Evolutionary conservation across 805 yeast genomes (phyloP).

Genomic region (Ogataea wickerhamii): DNA sequence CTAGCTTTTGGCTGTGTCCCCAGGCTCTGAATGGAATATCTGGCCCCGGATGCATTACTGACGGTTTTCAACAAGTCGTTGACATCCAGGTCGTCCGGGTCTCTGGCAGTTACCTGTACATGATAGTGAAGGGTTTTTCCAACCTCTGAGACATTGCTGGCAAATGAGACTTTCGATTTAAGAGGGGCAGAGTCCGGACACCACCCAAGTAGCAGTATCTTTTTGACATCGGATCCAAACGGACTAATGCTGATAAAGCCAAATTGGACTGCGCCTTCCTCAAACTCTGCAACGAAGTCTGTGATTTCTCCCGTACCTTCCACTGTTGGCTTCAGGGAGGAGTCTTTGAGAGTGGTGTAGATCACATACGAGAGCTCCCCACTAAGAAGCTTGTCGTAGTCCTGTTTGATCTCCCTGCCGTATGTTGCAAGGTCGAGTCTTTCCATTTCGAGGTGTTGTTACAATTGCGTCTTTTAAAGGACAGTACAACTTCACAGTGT

Average conservation of each 20-base stretch:
- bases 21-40: constrained; percentile 65
- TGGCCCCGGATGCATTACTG: constrained; percentile 92
- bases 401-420: constrained; percentile 68
- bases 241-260: constrained; percentile 86
- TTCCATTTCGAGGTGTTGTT: too few relatives aligned
- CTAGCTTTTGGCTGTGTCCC: constrained; percentile 15
- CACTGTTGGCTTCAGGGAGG: constrained; percentile 44
- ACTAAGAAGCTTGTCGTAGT: constrained; percentile 74
- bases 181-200: constrained; percentile 94
- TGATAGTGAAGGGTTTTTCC: constrained; percentile 81
- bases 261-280: constrained; percentile 84
- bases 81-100: constrained; percentile 81
- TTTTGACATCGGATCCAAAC: constrained; percentile 87
- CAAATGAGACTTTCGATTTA: constrained; percentile 70
- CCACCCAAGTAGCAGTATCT: constrained; percentile 87
- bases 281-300: constrained; percentile 78
- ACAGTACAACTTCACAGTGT: too few relatives aligned
- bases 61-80: constrained; percentile 70
- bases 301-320: constrained; percentile 63
- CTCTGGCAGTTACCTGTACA: constrained; percentile 96
- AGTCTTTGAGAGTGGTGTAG: constrained; percentile 64
- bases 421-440: constrained; percentile 60
- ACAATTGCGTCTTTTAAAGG: too few relatives aligned
- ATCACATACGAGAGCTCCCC: constrained; percentile 81
- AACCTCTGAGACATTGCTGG: constrained; percentile 72